Base-by-base conservation (phyloP, 106 monocot genomes). In the Gastrodia elata region DNA sequence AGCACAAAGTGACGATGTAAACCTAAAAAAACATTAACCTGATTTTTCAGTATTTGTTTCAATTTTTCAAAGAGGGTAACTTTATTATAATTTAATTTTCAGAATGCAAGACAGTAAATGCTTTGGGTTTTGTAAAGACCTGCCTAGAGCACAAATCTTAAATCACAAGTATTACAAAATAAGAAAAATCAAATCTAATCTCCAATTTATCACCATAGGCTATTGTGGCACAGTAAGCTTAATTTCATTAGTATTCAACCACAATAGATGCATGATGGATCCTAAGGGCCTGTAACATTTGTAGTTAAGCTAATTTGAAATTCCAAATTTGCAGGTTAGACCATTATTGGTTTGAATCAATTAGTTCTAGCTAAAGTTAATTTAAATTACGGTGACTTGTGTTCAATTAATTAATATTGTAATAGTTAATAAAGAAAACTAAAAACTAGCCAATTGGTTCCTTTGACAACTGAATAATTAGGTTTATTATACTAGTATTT, bases 1-100 rank as follows among this genome's bases (percentile, higher is more conserved):
- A 96, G 78, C 77, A 96, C 84, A 82, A 96, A 96, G 72, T 96
- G 89, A 18, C 92, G 87, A 76, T 96, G 95, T 33, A 96, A 70
- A 73, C 95, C 94, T 95, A 68, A 39, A 24, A 61, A 71, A 73
- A 11, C 24, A 69, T 20, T 69, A 38, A 39, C 6, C 20, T 24
- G 3, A 27, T 40, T 40, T 69, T 69, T 69, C 16, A 69, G 15
- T 41, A 39, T 8, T 68, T 65, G n/a, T 25, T 25, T 69, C 24
- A 64, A 40, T 35, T 40, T 9, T 67, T 10, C 10, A 38, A 40
- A 69, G 5, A 26, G 22, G 24, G 16, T 4, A 24, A 25, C 30
- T 40, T 40, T 69, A n/a, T 41, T n/a, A 24, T 24, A n/a, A 39
- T 69, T 41, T 69, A 35, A 4, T 18, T 7, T 7, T 5, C 18